Conservation (phyloP, 2,329 filamentous ascomycete genomes). For the Lachnellula subtilissima region DNA sequence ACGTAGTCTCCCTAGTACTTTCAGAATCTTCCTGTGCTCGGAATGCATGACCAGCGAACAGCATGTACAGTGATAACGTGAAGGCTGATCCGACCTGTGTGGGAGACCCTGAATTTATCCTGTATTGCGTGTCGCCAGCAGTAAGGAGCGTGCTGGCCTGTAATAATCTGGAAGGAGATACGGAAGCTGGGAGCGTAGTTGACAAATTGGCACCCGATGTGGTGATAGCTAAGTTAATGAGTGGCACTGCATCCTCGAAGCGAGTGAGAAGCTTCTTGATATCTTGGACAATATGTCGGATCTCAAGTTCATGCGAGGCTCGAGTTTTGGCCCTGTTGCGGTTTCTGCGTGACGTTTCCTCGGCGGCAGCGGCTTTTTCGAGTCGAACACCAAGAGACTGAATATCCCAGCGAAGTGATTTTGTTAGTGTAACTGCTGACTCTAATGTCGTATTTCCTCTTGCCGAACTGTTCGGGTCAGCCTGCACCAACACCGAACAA, state of each 20-base stretch:
- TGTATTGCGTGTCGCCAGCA: conserved; percentile 79
- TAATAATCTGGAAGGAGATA: conserved; percentile 84
- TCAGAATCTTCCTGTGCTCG: conserved; percentile 36
- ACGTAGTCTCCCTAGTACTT: conserved; percentile 50
- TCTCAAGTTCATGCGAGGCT: conserved; percentile 56
- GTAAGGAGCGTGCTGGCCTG: conserved; percentile 91
- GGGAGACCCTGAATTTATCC: conserved; percentile 53
- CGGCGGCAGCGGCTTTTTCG: conserved; percentile 61
- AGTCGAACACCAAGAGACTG: conserved; percentile 72
- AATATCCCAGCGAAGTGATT: conserved; percentile 77
- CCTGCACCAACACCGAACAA: conserved; percentile 30
- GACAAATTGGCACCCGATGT: conserved; percentile 87
- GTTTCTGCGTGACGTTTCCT: conserved; percentile 46
- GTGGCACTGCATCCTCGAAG: conserved; percentile 86
- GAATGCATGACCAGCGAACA: conserved; percentile 74
- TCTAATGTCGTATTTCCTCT: conserved; percentile 77
- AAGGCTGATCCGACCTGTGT: conserved; percentile 87
- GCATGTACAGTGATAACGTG: conserved; percentile 86
- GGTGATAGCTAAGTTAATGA: conserved; percentile 90
- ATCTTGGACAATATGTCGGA: conserved; percentile 65
- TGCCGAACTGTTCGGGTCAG: conserved; percentile 47
- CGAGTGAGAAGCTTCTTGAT: conserved; percentile 70
- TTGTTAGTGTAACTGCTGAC: conserved; percentile 78
- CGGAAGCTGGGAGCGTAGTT: conserved; percentile 70
- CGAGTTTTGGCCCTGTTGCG: conserved; percentile 44